Conservation (phyloP, 2,329 filamentous ascomycete species). For the Mycocentrospora acerina region DNA sequence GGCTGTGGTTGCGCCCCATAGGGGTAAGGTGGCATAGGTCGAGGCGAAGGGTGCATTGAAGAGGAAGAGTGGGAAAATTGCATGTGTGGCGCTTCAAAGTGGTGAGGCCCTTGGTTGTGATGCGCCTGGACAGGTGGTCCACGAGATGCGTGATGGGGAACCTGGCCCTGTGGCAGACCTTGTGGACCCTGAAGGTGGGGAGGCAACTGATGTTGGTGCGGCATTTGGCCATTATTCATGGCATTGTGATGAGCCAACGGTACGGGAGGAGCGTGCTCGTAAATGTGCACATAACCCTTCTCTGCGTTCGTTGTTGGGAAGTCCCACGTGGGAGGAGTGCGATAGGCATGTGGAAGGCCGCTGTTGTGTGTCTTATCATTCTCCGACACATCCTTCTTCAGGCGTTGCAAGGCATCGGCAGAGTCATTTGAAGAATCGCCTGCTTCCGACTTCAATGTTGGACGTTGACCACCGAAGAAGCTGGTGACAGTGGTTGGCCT, state of each 20-base stretch:
- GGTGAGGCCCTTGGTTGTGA: constrained; percentile 67
- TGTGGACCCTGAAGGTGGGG: constrained; percentile 75
- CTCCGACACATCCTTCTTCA: constrained; percentile 63
- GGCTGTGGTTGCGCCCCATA: constrained; percentile 66
- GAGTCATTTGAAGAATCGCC: constrained; percentile 46
- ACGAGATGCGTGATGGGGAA: constrained; percentile 75
- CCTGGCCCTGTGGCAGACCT: constrained; percentile 66
- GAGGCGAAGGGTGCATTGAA: constrained; percentile 78
- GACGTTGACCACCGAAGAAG: constrained; percentile 71
- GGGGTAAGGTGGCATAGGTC: constrained; percentile 69
- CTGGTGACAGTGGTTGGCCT: constrained; percentile 42
- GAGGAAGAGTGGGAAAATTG: constrained; percentile 79
- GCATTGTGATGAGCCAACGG: constrained; percentile 63
- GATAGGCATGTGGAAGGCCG: constrained; percentile 80
- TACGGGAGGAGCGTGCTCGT: constrained; percentile 65
- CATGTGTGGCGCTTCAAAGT: constrained; percentile 84
- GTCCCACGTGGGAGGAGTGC: constrained; percentile 84
- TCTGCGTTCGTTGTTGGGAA: constrained; percentile 69
- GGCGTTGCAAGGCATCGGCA: constrained; percentile 68
- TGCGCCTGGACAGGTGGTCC: constrained; percentile 76
- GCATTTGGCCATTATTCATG: constrained; percentile 64
- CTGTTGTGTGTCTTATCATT: constrained; percentile 63
- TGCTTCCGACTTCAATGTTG: constrained; percentile 55
- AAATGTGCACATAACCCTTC: constrained; percentile 77
- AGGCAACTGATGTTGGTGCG: constrained; percentile 82